These are phyloP conservation scores for Antitrichia curtipendula DNA, from an alignment of 225 moss, liverwort and hornwort species.

Conservation along the genomic window DNA sequence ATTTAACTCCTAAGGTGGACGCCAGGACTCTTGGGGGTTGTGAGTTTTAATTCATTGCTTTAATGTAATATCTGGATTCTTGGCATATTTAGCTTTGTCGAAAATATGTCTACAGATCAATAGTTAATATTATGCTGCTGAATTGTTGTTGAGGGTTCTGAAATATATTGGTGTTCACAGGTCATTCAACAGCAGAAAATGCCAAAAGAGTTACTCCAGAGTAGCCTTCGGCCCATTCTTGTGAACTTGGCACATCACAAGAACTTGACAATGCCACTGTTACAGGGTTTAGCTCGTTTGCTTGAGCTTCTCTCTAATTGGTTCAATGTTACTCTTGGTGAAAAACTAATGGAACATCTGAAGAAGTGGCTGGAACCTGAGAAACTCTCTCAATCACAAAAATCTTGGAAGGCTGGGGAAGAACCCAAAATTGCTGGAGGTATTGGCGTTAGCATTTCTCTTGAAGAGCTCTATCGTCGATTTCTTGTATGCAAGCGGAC, in stretches of 20 bases:
- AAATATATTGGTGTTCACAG: slow-evolving; percentile 19
- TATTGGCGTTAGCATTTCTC: not conserved
- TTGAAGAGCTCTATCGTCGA: not conserved
- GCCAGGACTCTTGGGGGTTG: not conserved
- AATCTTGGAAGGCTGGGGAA: slow-evolving; percentile 97
- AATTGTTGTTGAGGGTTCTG: not conserved
- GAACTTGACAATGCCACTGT: slow-evolving; percentile 98
- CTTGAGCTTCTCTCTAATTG: slow-evolving; percentile 97
- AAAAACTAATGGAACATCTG: slow-evolving; percentile 98
- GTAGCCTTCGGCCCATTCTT: slow-evolving; percentile 95
- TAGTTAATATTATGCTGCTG: not conserved
- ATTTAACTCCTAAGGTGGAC: not conserved
- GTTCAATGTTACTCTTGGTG: slow-evolving; percentile 99
- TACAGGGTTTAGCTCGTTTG: slow-evolving; percentile 92
- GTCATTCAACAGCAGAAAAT: slow-evolving; percentile 99
- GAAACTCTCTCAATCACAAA: slow-evolving; percentile 78
- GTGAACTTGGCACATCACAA: slow-evolving; percentile 98
- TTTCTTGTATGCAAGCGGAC: not conserved
- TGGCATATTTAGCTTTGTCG: not conserved
- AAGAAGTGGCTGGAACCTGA: slow-evolving; percentile 99
- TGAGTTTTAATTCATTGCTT: not conserved
- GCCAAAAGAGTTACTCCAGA: slow-evolving; percentile 96
- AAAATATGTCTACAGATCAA: not conserved
- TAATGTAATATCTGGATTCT: not conserved
- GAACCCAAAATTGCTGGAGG: slow-evolving; percentile 99